Percentiles rank a stretch among this genome's conserved stretches.
Conservation (phyloP, 2,329 filamentous ascomycete genomes). For the Fusarium luffae region DNA sequence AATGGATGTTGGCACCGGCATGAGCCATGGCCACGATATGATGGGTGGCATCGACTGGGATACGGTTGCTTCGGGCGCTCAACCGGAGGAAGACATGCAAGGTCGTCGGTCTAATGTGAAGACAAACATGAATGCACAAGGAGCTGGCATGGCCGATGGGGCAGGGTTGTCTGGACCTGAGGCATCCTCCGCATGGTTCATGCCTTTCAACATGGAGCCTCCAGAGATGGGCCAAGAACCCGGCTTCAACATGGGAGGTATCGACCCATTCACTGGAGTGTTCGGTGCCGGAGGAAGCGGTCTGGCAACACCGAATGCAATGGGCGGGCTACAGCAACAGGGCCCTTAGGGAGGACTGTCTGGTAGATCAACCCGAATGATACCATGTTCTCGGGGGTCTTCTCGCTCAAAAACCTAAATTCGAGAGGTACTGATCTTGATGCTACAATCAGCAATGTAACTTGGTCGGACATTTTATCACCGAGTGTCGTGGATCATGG, state of each 20-base stretch:
- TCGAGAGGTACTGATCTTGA: constrained; percentile 7
- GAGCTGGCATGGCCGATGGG: constrained; percentile 32
- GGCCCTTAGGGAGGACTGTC: constrained; percentile 43
- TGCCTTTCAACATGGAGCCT: constrained; percentile 91
- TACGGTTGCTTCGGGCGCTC: constrained; percentile 50
- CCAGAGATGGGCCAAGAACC: constrained; percentile 67
- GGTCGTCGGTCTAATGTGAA: constrained; percentile 47
- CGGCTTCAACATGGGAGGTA: constrained; percentile 54
- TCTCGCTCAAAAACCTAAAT: constrained; percentile 14
- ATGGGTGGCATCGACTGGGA: constrained; percentile 60
- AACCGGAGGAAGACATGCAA: constrained; percentile 43
- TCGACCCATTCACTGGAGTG: constrained; percentile 63
- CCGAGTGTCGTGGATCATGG: background rate
- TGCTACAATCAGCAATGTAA: background rate
- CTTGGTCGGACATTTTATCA: background rate
- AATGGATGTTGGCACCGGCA: constrained; percentile 57
- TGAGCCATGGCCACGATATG: constrained; percentile 52
- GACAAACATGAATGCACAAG: constrained; percentile 46
- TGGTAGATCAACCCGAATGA: constrained; percentile 21
- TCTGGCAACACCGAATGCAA: constrained; percentile 52
- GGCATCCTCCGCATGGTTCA: constrained; percentile 81
- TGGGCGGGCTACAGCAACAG: constrained; percentile 49
- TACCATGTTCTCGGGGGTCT: constrained; percentile 20
- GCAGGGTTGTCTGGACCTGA: constrained; percentile 53
- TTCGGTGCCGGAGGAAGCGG: constrained; percentile 56